These are phyloP conservation scores for Tylopilus intermedius DNA, from an alignment of 768 basidiomycete species.

Conservation along the genomic window DNA sequence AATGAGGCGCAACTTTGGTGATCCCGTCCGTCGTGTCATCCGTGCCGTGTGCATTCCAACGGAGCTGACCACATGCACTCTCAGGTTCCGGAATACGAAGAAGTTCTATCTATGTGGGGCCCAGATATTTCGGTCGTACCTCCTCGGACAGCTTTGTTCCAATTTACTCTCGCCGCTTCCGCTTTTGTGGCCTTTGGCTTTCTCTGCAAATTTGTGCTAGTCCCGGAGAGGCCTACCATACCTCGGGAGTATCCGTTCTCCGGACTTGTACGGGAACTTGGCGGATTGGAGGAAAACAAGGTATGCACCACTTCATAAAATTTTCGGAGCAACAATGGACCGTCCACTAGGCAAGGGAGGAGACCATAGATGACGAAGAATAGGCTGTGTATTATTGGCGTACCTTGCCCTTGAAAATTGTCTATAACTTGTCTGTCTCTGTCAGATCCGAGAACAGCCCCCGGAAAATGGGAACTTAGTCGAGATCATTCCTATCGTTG, in stretches of 20 bases:
- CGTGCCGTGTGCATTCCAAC: background rate
- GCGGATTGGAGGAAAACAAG: conserved; percentile 75
- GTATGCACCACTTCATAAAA: conserved; percentile 34
- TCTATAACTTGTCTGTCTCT: background rate
- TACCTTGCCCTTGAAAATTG: conserved; percentile 1
- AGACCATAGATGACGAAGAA: conserved; percentile 30
- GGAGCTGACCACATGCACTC: conserved; percentile 14
- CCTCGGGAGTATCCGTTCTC: conserved; percentile 74
- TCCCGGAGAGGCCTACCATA: conserved; percentile 59
- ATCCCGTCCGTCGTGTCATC: conserved; percentile 49
- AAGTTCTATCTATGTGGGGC: conserved; percentile 83
- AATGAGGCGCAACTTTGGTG: conserved; percentile 76
- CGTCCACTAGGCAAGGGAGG: conserved; percentile 34
- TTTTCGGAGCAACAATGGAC: conserved; percentile 2
- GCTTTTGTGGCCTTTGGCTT: conserved; percentile 65
- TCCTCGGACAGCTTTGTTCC: conserved; percentile 56
- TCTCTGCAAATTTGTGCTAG: conserved; percentile 48
- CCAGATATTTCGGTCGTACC: conserved; percentile 66
- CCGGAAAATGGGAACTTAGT: conserved; percentile 4
- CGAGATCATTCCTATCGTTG: background rate
- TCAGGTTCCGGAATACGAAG: conserved; percentile 77
- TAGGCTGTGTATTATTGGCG: conserved; percentile 19
- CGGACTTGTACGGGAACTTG: conserved; percentile 72
- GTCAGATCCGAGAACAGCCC: background rate
- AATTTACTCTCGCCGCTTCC: conserved; percentile 56